Conservation (phyloP, 305 asterid species). For the Fraxinus paxiana region DNA sequence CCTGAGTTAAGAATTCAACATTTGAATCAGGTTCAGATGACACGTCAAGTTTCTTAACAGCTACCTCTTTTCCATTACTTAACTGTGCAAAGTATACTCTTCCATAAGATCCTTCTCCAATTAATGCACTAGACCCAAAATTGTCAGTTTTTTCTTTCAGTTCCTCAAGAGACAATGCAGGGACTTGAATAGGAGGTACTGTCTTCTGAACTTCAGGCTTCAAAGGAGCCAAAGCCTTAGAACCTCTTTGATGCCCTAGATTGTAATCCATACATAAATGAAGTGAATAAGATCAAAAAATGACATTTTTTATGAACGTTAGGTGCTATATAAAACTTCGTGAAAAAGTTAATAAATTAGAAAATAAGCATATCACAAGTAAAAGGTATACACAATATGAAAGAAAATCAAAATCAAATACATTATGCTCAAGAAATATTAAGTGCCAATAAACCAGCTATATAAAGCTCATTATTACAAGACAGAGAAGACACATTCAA, state of each 20-base stretch:
- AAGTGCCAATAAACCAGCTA: background rate
- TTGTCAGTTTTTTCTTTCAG: constrained; percentile 39
- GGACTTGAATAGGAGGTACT: constrained; percentile 51
- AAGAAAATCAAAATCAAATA: background rate
- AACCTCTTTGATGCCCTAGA: constrained; percentile 67
- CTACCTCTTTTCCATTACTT: constrained; percentile 37
- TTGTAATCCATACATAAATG: constrained; percentile 13
- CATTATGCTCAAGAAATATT: background rate
- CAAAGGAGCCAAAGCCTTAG: constrained; percentile 65
- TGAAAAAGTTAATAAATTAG: background rate
- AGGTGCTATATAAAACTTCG: background rate
- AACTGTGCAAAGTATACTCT: constrained; percentile 46
- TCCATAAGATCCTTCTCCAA: constrained; percentile 56
- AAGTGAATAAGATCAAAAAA: constrained; percentile 5
- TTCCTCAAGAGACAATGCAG: constrained; percentile 39
- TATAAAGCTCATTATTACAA: background rate
- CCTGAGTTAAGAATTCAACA: constrained; percentile 77
- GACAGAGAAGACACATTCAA: background rate
- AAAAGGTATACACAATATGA: background rate
- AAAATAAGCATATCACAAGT: background rate
- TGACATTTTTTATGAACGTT: constrained; percentile 1
- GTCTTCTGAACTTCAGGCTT: constrained; percentile 70
- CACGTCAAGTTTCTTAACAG: constrained; percentile 48
- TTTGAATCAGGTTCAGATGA: constrained; percentile 59
- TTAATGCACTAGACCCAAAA: constrained; percentile 43